Base-by-base conservation (phyloP, 2,329 filamentous ascomycete genomes). In the Dichotomopilus funicola region DNA sequence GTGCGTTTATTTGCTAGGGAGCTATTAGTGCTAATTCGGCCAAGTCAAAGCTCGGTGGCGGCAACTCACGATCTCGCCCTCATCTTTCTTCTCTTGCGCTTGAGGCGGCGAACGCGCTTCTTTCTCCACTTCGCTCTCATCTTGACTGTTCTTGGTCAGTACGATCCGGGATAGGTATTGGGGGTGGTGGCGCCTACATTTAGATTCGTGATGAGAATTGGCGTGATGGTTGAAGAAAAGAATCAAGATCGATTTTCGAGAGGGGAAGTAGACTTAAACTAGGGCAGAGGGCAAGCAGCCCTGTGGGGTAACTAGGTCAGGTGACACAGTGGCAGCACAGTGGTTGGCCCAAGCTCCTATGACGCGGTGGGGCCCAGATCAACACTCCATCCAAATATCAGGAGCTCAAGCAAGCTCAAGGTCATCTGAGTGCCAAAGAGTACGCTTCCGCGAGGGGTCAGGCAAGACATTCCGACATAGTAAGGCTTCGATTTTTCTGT, bases 41-140 rank as follows among this genome's bases (percentile, higher is more conserved):
- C 35, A 34, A 19, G 10, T 33, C 50, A 34, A 2, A 8, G 62
- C 9, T 11, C 10, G 27, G 12, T 40, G 19, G 48, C 37, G 36
- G 31, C 62, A 78, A 80, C 91, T 84, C 83, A 97, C 94, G 86
- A 91, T 81, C 94, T 82, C 72, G 92, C 94, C 77, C 94, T 86
- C 81, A 94, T 96, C 92, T 99, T 99, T 91, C 94, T 95, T 82
- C 94, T 91, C 91, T 99, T 99, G 76, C 91, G 88, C 88, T 97
- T 97, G 78, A 99, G 90, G 79, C 94, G 87, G 73, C 94, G 85
- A 80, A 96, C 91, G 77, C 94, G 86, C 92, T 99, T 99, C 89
- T 99, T 99, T 85, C 92, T 94, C 94, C 94, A 97, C 85, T 97
- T 97, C 75, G 91, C 91, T 94, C 92, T 81, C 82, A 86, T 84